Percentiles rank a stretch among this genome's conserved stretches.
phyloP scores from a whole-genome alignment of 176 grass and related monocot genomes.

The Miscanthus lutarioriparius region DNA sequence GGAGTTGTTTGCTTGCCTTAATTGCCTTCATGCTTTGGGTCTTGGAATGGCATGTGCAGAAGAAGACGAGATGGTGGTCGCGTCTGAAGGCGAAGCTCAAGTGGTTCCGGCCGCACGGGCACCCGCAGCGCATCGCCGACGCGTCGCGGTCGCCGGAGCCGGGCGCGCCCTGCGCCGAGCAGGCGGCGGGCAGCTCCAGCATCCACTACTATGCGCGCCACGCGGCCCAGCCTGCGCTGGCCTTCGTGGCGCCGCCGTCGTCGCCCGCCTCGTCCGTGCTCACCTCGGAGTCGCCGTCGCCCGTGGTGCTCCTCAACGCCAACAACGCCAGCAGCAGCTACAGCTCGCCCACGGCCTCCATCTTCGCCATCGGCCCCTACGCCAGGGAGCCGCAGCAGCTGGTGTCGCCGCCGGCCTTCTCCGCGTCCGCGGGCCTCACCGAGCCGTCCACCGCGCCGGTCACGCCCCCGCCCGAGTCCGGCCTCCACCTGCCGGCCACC shows the following conservation, averaged over 20 bases:
- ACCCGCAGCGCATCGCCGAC: conserved; percentile 36
- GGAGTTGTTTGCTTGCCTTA: not conserved
- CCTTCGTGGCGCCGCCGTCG: conserved; percentile 57
- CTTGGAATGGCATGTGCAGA: conserved; percentile 26
- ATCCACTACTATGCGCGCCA: conserved; percentile 7
- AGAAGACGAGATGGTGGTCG: conserved; percentile 47
- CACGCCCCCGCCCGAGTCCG: conserved; percentile 52
- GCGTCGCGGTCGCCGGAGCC: conserved; percentile 28
- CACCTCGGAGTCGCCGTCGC: conserved; percentile 47
- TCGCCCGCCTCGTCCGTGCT: conserved; percentile 60
- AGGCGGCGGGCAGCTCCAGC: not conserved
- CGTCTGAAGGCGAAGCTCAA: conserved; percentile 37
- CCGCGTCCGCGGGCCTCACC: conserved; percentile 62
- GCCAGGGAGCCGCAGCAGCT: conserved; percentile 65
- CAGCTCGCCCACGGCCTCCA: conserved; percentile 58
- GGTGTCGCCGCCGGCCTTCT: conserved; percentile 77
- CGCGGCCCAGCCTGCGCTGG: conserved; percentile 24
- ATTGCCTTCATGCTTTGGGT: not conserved
- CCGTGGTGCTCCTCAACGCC: conserved; percentile 32
- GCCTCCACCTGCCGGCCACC: conserved; percentile 34
- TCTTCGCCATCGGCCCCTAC: conserved; percentile 72
- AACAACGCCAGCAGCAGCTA: not conserved
- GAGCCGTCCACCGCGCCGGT: conserved; percentile 81
- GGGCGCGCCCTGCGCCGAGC: not conserved
- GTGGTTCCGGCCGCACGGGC: conserved; percentile 35